Conservation (phyloP, 225 moss, liverwort and hornwort species). For the Straminergon stramineum region DNA sequence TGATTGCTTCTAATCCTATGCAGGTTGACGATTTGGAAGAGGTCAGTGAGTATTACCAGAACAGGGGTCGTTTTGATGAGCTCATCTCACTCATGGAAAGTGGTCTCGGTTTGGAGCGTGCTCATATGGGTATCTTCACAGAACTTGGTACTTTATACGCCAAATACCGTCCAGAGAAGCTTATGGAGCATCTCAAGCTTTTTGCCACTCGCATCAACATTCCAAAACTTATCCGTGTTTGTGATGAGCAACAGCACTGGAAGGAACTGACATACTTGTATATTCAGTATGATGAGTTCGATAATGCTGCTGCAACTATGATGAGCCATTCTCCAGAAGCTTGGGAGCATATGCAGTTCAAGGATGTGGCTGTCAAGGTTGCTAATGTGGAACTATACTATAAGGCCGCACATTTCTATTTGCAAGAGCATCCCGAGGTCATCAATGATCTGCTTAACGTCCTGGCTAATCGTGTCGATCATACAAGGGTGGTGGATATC, state of each 20-base stretch:
- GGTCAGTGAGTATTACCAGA: conserved; percentile 94
- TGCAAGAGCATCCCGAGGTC: conserved; percentile 91
- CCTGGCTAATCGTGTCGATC: conserved; percentile 84
- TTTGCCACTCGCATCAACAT: conserved; percentile 94
- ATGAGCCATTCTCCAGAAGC: conserved; percentile 99
- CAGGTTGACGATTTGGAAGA: conserved; percentile 99
- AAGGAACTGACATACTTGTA: conserved; percentile 95
- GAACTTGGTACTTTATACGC: conserved; percentile 95
- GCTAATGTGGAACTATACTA: conserved; percentile 97
- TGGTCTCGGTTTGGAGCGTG: conserved; percentile 94
- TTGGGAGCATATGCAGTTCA: conserved; percentile 99
- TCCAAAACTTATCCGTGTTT: conserved; percentile 94
- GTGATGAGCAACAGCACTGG: conserved; percentile 99
- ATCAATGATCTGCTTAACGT: conserved; percentile 96
- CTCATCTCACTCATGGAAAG: conserved; percentile 98
- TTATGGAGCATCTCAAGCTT: conserved; percentile 98
- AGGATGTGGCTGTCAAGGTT: conserved; percentile 94
- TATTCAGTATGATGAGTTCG: conserved; percentile 98
- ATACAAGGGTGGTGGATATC: conserved; percentile 92
- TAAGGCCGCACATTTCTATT: conserved; percentile 88
- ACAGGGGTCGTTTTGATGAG: conserved; percentile 88
- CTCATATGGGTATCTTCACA: conserved; percentile 98
- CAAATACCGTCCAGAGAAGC: conserved; percentile 92
- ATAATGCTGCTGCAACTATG: conserved; percentile 95
- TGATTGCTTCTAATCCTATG: neutral